Evolutionary conservation across 148 eudicot species (phyloP).

Genomic region (Cornus kousa): DNA sequence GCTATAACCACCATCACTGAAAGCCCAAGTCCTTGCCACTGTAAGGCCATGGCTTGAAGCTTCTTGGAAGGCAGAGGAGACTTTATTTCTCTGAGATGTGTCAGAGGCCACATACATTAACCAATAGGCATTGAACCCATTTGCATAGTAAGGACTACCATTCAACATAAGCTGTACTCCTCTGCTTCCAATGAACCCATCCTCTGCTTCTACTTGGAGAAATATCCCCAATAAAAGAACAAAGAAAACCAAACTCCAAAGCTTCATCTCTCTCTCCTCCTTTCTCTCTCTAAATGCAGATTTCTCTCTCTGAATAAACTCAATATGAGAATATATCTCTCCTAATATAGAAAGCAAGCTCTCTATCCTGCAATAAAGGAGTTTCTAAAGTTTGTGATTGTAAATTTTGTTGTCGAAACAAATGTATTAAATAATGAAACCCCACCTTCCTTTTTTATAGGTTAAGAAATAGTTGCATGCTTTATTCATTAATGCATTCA

Average conservation of each 20-base stretch:
- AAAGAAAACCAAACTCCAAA: constrained; percentile 10
- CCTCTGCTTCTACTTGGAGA: constrained; percentile 18
- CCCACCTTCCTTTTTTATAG: too few species aligned
- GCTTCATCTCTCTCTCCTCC: constrained; percentile 23
- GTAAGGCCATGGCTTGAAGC: constrained; percentile 49
- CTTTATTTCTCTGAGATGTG: constrained; percentile 35
- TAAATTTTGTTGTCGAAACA: background rate
- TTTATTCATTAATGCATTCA: too few species aligned
- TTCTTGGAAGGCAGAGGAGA: constrained; percentile 41
- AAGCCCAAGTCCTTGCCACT: constrained; percentile 73
- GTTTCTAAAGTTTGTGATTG: background rate
- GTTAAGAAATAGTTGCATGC: too few species aligned
- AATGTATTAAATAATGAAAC: background rate
- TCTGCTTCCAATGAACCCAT: constrained; percentile 35
- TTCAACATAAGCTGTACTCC: constrained; percentile 47
- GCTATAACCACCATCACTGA: constrained; percentile 53
- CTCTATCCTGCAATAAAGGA: background rate
- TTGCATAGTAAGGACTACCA: constrained; percentile 45
- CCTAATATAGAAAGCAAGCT: too few species aligned
- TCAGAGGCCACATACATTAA: constrained; percentile 56
- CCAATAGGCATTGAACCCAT: constrained; percentile 89
- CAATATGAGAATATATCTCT: too few species aligned
- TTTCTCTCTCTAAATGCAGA: too few species aligned
- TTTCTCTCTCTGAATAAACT: too few species aligned
- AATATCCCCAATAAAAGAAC: constrained; percentile 16